A percentile compares a stretch with the other conserved stretches of the same genome.
phyloP scores from a whole-genome alignment of 768 basidiomycete genomes.

The Gelatoporia subvermispora region DNA sequence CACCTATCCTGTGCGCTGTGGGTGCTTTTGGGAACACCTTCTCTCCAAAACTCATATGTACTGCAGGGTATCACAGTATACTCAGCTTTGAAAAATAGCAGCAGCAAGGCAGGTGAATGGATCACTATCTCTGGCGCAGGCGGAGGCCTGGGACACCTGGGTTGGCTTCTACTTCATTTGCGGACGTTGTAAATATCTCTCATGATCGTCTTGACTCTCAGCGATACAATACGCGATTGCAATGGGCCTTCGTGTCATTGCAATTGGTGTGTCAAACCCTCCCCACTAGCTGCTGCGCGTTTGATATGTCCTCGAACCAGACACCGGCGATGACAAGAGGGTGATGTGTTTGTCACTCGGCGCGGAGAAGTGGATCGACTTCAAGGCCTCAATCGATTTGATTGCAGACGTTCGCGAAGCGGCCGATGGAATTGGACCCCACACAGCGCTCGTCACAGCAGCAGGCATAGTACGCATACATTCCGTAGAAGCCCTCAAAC shows the following conservation, averaged over 20 bases:
- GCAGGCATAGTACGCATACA: conserved; percentile 30
- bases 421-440: conserved; percentile 63
- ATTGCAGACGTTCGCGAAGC: conserved; percentile 53
- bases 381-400: conserved; percentile 54
- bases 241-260: conserved; percentile 71
- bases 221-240: conserved; percentile 70
- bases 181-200: too few species aligned
- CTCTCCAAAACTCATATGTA: not conserved
- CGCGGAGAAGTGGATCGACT: conserved; percentile 73
- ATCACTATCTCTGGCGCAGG: conserved; percentile 70
- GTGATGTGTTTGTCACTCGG: conserved; percentile 53
- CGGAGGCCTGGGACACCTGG: conserved; percentile 76
- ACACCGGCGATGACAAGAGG: conserved; percentile 66
- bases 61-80: conserved; percentile 72
- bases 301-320: too few species aligned
- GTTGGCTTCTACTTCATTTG: not conserved
- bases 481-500: not conserved
- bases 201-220: not conserved
- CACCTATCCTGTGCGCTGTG: conserved; percentile 74
- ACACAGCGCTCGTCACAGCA: conserved; percentile 57
- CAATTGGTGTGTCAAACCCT: conserved; percentile 54
- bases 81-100: conserved; percentile 65
- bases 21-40: conserved; percentile 31
- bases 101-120: conserved; percentile 60
- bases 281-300: too few species aligned